Base-by-base conservation (phyloP, 768 basidiomycete species). In the Serpula lacrymans region DNA sequence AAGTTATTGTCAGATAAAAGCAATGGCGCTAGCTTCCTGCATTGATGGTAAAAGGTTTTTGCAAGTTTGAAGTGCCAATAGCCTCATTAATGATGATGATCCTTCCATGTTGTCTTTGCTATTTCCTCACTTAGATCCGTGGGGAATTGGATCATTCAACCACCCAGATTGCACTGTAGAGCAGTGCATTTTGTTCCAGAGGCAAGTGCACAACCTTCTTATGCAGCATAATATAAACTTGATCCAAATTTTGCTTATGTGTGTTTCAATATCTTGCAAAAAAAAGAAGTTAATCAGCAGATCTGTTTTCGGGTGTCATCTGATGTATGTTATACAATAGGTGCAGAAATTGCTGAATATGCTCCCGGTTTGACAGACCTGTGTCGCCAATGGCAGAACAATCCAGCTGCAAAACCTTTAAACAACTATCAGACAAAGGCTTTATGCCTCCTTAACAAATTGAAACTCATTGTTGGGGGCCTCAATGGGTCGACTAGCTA, bases 401-500 rank as follows among this genome's bases (percentile, higher is more conserved):
- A n/a, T n/a, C n/a, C n/a, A n/a, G n/a, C n/a, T n/a, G n/a, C n/a
- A n/a, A n/a, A n/a, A n/a, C n/a, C n/a, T n/a, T n/a, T n/a, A n/a
- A n/a, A n/a, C n/a, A n/a, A n/a, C n/a, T n/a, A n/a, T n/a, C n/a
- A n/a, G n/a, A n/a, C n/a, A n/a, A n/a, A n/a, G n/a, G n/a, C n/a
- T n/a, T n/a, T n/a, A n/a, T n/a, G n/a, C n/a, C n/a, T n/a, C n/a
- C n/a, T n/a, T n/a, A n/a, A n/a, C n/a, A n/a, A n/a, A n/a, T n/a
- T n/a, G n/a, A n/a, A n/a, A n/a, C n/a, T n/a, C n/a, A n/a, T n/a
- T n/a, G n/a, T n/a, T n/a, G n/a, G n/a, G n/a, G n/a, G n/a, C n/a
- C n/a, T n/a, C n/a, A n/a, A n/a, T n/a, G 56, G 54, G 1, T 50
- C 50, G 24, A 43, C 51, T 13, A 54, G 64, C 0, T 44, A 62